These are phyloP conservation scores for Helicostylum pulchrum DNA, from an alignment of 192 early-diverging fungal genomes.

Conservation along the genomic window DNA sequence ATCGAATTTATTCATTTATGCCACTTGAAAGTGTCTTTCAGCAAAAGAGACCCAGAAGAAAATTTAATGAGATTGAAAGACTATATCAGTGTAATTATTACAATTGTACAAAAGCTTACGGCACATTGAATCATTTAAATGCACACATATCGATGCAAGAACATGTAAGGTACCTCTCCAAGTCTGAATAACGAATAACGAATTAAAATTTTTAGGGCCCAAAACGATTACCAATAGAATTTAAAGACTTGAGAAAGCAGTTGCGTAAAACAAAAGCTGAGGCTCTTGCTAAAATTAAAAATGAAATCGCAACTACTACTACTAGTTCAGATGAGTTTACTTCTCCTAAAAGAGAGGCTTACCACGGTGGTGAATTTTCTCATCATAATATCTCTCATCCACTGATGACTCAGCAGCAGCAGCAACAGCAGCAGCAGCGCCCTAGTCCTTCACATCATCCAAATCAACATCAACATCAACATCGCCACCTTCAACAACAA, in stretches of 20 bases:
- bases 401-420: too few species aligned
- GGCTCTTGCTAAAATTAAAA: too few species aligned
- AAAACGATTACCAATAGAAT: slow-evolving; percentile 40
- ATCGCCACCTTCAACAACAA: too few species aligned
- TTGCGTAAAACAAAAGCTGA: slow-evolving; percentile 2
- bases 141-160: slow-evolving; percentile 65
- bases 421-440: too few species aligned
- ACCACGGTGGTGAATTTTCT: too few species aligned
- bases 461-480: too few species aligned
- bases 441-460: too few species aligned
- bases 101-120: slow-evolving; percentile 57
- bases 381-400: too few species aligned
- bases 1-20: slow-evolving; percentile 46
- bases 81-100: slow-evolving; percentile 53
- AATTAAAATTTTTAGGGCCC: slow-evolving; percentile 10
- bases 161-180: slow-evolving; percentile 37
- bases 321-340: too few species aligned
- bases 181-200: not conserved
- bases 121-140: slow-evolving; percentile 63
- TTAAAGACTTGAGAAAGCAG: slow-evolving; percentile 52
- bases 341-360: too few species aligned
- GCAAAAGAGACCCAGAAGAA: slow-evolving; percentile 54
- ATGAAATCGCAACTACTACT: too few species aligned
- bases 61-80: slow-evolving; percentile 63
- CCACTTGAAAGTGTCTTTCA: slow-evolving; percentile 47